Base-by-base conservation (phyloP, 768 basidiomycete genomes). In the Psilocybe sp. region DNA sequence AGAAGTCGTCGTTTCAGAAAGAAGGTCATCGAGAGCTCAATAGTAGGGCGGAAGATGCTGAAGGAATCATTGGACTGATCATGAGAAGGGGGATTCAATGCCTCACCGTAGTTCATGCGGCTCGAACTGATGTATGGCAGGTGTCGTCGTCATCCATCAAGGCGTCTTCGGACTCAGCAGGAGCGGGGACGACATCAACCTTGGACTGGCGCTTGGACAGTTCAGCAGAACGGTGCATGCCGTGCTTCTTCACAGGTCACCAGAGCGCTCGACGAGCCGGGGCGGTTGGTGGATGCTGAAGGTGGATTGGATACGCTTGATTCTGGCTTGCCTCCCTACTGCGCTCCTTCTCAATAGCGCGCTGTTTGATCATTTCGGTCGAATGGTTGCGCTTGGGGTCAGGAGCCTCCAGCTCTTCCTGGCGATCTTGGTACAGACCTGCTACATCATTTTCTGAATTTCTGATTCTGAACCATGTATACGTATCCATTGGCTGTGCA, bases 341-440 rank as follows among this genome's bases (percentile, higher is more conserved):
- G 64, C 86, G 88, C 66, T 92, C 90, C 64, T 86, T 85, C 64
- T 92, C 90, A 15, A 72, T 84, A 0, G 91, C 90, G 20, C 89
- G 87, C 64, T 87, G 87, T 23, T 81, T 84, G 51, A 92, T 82
- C 54, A 91, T 80, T 60, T 91, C 89, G 2, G 84, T 80, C 36
- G 87, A 87, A n/a, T 79, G 80, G 59, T 84, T 91, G 53, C 81
- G 85, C 60, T 77, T 87, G 66, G 87, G 92, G 62, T 85, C 87
- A 43, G 90, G 91, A 8, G 90, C 90, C 50, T 85, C 82, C 13
- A 92, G 84, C 65, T 91, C 87, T 64, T 87, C 85, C 87, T 82
- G 46, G 89, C 90, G 54, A 93, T 91, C 75, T 92, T 92, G 16
- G 90, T 90, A 72, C 90, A 92, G 66, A 91, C 88, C 88, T 89